These are phyloP conservation scores for Eimeria tenella DNA, from an alignment of 169 alveolate species.

Conservation along the genomic window DNA sequence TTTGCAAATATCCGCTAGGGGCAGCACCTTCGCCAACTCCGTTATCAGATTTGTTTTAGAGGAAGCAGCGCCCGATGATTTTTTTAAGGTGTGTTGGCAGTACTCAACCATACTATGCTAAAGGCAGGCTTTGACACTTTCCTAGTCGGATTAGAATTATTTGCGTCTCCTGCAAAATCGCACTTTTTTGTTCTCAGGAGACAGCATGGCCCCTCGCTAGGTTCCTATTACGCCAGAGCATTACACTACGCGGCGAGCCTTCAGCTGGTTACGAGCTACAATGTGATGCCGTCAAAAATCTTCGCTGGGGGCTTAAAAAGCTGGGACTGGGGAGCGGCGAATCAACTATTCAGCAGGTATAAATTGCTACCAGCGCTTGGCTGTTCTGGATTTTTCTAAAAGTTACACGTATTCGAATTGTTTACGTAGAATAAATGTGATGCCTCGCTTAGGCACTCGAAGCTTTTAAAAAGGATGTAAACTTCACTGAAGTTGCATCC, in stretches of 20 bases:
- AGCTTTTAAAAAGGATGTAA: neutral
- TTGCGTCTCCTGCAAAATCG: neutral
- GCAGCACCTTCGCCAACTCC: constrained; percentile 17
- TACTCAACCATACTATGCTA: neutral
- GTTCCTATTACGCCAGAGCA: constrained; percentile 36
- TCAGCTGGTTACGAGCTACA: constrained; percentile 16
- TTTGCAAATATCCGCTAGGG: constrained; percentile 18
- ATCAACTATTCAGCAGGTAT: constrained; percentile 22
- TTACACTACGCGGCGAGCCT: constrained; percentile 5
- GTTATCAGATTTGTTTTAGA: constrained; percentile 2
- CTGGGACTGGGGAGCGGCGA: constrained; percentile 60
- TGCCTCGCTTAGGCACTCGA: constrained; percentile 25
- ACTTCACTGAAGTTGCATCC: constrained; percentile 53
- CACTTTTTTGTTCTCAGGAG: constrained; percentile 11
- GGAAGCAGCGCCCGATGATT: constrained; percentile 20
- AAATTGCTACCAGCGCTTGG: neutral
- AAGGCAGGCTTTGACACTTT: neutral
- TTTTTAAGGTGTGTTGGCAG: constrained; percentile 9
- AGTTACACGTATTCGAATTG: neutral
- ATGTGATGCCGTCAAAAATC: constrained; percentile 20
- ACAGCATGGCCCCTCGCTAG: constrained; percentile 59
- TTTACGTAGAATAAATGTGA: neutral
- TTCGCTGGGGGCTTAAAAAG: constrained; percentile 47
- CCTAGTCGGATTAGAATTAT: neutral
- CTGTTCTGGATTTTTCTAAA: neutral